phyloP scores from a whole-genome alignment of 345 rosid genomes.

The Ceriops zippeliana region DNA sequence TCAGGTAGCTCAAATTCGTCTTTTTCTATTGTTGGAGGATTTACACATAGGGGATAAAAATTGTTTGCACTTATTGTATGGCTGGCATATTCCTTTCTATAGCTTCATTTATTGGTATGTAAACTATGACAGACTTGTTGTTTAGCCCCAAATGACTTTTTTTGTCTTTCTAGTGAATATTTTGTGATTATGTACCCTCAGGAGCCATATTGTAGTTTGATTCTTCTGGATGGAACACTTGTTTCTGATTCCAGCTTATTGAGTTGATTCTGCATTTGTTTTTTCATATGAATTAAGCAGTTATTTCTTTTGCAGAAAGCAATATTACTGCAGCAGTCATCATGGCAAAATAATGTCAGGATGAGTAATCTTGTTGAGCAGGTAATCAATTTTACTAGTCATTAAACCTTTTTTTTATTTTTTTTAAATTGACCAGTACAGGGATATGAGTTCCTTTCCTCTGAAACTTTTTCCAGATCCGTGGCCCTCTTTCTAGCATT shows the following conservation, averaged over 20 bases:
- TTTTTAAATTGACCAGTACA: neutral
- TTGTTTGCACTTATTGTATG: neutral
- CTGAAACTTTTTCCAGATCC: conserved; percentile 47
- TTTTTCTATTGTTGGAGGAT: conserved; percentile 2
- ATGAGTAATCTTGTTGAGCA: conserved; percentile 89
- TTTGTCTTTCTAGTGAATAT: no score
- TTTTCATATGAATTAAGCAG: conserved; percentile 1
- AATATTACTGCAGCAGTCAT: conserved; percentile 74
- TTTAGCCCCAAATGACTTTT: no score
- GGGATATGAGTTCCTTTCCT: conserved; percentile 11
- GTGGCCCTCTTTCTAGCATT: conserved; percentile 78
- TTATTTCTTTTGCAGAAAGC: conserved; percentile 49
- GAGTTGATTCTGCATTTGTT: neutral
- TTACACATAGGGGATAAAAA: neutral
- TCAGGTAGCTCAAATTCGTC: conserved; percentile 47
- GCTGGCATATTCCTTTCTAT: conserved; percentile 1
- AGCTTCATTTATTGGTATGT: neutral
- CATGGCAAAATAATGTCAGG: conserved; percentile 86
- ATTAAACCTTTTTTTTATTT: neutral
- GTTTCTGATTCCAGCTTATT: neutral
- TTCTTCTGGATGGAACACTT: conserved; percentile 1
- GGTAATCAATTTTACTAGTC: conserved; percentile 35
- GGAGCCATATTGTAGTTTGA: neutral
- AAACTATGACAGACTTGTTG: no score
- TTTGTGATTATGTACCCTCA: no score